phyloP scores from a whole-genome alignment of 2,329 filamentous ascomycete genomes.

The Trichoderma atrobrunneum region DNA sequence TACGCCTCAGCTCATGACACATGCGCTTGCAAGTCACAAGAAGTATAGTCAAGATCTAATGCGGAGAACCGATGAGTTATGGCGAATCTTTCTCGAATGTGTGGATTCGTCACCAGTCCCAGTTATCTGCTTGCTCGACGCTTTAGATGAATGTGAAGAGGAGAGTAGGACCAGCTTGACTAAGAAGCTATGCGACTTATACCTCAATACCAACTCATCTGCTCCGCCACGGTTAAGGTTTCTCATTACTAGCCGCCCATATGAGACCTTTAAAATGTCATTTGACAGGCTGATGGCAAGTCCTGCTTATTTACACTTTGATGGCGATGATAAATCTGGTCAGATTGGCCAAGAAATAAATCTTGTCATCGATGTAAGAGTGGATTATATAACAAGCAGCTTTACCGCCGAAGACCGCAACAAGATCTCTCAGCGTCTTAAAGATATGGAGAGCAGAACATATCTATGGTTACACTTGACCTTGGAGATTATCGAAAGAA shows the following conservation, averaged over 20 bases:
- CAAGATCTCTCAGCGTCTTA: slow-evolving; percentile 29
- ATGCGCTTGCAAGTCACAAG: slow-evolving; percentile 2
- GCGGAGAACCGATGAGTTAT: slow-evolving; percentile 13
- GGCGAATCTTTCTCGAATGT: slow-evolving; percentile 15
- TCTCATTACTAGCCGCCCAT: slow-evolving; percentile 34
- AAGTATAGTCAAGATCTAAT: not conserved
- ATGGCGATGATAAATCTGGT: slow-evolving; percentile 29
- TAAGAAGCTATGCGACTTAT: slow-evolving; percentile 19
- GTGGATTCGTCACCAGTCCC: slow-evolving; percentile 13
- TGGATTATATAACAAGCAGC: slow-evolving; percentile 21
- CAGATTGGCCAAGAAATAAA: slow-evolving; percentile 33
- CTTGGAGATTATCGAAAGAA: slow-evolving; percentile 31
- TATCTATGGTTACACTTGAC: slow-evolving; percentile 41
- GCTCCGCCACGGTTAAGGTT: slow-evolving; percentile 29
- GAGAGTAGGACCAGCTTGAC: slow-evolving; percentile 19
- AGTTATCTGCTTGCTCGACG: slow-evolving; percentile 33
- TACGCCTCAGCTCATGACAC: slow-evolving; percentile 1
- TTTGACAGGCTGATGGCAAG: slow-evolving; percentile 21
- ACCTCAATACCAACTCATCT: not conserved
- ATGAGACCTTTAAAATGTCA: slow-evolving; percentile 24
- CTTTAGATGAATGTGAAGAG: slow-evolving; percentile 33
- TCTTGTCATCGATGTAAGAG: slow-evolving; percentile 29
- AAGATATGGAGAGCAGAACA: slow-evolving; percentile 32
- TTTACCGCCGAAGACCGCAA: slow-evolving; percentile 23
- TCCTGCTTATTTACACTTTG: slow-evolving; percentile 25